These are phyloP conservation scores for Suillus spraguei DNA, from an alignment of 768 basidiomycete species.

Conservation along the genomic window DNA sequence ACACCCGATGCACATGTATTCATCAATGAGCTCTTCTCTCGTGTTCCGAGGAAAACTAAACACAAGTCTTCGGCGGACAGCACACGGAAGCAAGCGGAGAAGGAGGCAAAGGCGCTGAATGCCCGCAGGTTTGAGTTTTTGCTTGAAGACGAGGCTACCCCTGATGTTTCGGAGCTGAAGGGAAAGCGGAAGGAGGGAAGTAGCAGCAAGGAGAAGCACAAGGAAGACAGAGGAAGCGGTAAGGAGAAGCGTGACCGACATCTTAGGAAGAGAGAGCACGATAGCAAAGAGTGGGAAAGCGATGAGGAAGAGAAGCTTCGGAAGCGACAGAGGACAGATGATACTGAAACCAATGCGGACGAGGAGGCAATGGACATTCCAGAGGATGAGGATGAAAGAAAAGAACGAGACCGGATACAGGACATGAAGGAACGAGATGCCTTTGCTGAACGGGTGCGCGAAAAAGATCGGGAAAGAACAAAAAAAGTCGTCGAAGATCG, in stretches of 20 bases:
- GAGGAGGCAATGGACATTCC: slow-evolving; percentile 46
- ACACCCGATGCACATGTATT: slow-evolving; percentile 82
- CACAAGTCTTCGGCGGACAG: slow-evolving; percentile 44
- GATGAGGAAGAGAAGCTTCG: slow-evolving; percentile 81
- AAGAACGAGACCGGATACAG: slow-evolving; percentile 72
- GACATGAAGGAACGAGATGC: slow-evolving; percentile 90
- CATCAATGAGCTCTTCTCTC: slow-evolving; percentile 72
- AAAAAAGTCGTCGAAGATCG: slow-evolving; percentile 93
- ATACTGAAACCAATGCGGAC: slow-evolving; percentile 32
- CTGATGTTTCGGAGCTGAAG: slow-evolving; percentile 41
- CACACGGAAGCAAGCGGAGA: slow-evolving; percentile 69
- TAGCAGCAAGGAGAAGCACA: slow-evolving; percentile 18
- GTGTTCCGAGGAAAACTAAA: slow-evolving; percentile 78
- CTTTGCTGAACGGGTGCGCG: slow-evolving; percentile 85
- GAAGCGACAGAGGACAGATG: slow-evolving; percentile 63
- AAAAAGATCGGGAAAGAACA: slow-evolving; percentile 80
- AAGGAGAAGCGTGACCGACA: slow-evolving; percentile 64
- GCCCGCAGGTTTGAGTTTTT: slow-evolving; percentile 80
- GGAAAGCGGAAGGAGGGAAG: slow-evolving; percentile 37
- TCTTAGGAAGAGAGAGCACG: slow-evolving; percentile 79
- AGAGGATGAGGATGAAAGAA: slow-evolving; percentile 71
- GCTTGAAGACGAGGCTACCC: slow-evolving; percentile 71
- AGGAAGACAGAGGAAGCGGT: slow-evolving; percentile 26
- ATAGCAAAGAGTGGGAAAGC: slow-evolving; percentile 86
- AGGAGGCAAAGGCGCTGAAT: slow-evolving; percentile 67